Base-by-base conservation (phyloP, 2,329 filamentous ascomycete genomes). In the Talaromyces sp. region DNA sequence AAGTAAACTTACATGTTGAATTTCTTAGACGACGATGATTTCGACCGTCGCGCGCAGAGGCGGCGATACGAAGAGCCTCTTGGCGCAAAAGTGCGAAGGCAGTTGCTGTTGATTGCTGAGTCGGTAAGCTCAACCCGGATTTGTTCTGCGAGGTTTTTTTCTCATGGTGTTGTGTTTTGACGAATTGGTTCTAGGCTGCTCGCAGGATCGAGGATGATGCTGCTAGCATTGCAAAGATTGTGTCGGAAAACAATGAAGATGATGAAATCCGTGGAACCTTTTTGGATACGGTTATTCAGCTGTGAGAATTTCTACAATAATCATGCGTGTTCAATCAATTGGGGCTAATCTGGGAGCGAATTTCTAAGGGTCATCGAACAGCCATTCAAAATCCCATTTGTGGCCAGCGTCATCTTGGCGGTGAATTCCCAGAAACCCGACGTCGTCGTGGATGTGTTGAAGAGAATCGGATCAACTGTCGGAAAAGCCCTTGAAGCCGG, bases 351-450 rank as follows among this genome's bases (percentile, higher is more conserved):
- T 9, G 46, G 11, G 7, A 61, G 3, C 2, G 26, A 24, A 32
- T 53, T 27, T 35, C 32, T 61, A 86, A 86, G 83, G 65, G 83
- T 89, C 50, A 74, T 91, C 38, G 94, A 99, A 77, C 94, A 99
- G 77, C 94, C 94, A 1, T 88, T 99, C 75, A 97, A 97, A 81
- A 95, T 92, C n/a, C 93, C 94, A 0, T 97, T 97, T 72, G 83
- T 96, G 41, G 92, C 92, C 10, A 91, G 90, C 21, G 87, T 93
- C 14, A 83, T 95, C 50, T 82, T 96, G 61, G 84, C 91, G 60
- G 84, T 88, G 65, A 97, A 97, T 77, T 84, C 85, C 27, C 78
- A 89, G 67, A 91, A 91, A 70, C 81, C 88, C 4, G 89, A 94
- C 65, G 81, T 96, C 38, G 85, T 88, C 32, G 81, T 82, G 41